Evolutionary conservation across 23 red algal genomes (phyloP).

Genomic region (Gracilaria domingensis): DNA sequence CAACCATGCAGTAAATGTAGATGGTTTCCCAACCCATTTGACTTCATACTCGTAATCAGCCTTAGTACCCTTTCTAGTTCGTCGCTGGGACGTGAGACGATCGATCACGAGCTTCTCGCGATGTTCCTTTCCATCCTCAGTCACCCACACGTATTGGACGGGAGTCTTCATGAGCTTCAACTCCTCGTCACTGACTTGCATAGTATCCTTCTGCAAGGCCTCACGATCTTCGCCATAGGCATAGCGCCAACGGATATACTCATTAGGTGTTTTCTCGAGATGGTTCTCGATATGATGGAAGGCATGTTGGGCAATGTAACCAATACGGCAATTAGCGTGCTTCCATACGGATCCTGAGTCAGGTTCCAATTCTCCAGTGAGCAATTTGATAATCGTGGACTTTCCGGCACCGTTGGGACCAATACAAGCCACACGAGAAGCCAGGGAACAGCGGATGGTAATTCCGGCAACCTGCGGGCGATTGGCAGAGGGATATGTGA

Average conservation of each 20-base stretch:
- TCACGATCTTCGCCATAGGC: conserved; percentile 89
- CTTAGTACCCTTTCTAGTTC: conserved; percentile 82
- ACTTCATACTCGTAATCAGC: conserved; percentile 89
- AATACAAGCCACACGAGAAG: conserved; percentile 92
- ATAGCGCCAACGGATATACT: conserved; percentile 94
- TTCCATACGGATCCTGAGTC: conserved; percentile 89
- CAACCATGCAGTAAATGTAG: conserved; percentile 83
- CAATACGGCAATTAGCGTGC: conserved; percentile 94
- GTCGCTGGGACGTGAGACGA: conserved; percentile 57
- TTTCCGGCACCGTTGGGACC: conserved; percentile 98
- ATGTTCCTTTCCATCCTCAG: conserved; percentile 74
- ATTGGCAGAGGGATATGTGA: conserved; percentile 81
- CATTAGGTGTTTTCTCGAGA: conserved; percentile 84
- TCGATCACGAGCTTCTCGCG: conserved; percentile 79
- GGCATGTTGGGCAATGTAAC: conserved; percentile 95
- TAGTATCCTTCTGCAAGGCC: conserved; percentile 80
- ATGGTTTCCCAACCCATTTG: conserved; percentile 76
- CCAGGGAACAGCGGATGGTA: conserved; percentile 84
- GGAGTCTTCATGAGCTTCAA: conserved; percentile 84
- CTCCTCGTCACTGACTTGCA: conserved; percentile 84
- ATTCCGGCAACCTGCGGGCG: conserved; percentile 81
- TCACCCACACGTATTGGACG: conserved; percentile 61
- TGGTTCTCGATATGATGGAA: conserved; percentile 96
- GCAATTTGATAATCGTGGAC: conserved; percentile 96
- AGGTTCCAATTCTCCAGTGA: conserved; percentile 91